phyloP scores from a whole-genome alignment of 176 grass and related monocot species.

The Eragrostis nindensis region DNA sequence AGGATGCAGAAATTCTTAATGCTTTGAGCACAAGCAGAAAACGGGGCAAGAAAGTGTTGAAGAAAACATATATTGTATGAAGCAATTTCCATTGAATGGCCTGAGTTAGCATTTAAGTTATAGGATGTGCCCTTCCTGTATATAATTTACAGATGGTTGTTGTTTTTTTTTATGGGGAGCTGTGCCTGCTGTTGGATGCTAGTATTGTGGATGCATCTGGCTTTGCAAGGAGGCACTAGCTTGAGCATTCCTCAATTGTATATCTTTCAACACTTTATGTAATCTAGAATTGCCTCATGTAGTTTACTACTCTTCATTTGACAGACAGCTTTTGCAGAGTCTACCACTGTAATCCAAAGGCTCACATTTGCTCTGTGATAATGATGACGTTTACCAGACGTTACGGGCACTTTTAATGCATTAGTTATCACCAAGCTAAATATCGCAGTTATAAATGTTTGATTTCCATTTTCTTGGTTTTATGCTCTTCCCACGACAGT shows the following conservation, averaged over 20 bases:
- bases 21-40: conserved; percentile 75
- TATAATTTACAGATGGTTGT: conserved; percentile 46
- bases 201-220: conserved; percentile 66
- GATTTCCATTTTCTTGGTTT: neutral
- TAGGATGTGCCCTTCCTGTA: conserved; percentile 48
- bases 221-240: conserved; percentile 40
- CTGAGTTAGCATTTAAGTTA: conserved; percentile 39
- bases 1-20: conserved; percentile 84
- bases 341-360: neutral
- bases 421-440: neutral
- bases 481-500: neutral
- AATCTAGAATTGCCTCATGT: conserved; percentile 30
- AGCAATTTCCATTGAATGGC: conserved; percentile 9
- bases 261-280: conserved; percentile 11
- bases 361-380: neutral
- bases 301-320: neutral
- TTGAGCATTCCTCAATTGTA: conserved; percentile 26
- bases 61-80: conserved; percentile 88
- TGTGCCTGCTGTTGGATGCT: conserved; percentile 44
- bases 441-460: neutral
- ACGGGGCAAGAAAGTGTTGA: conserved; percentile 73
- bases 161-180: conserved; percentile 36
- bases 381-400: neutral
- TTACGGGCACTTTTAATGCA: neutral
- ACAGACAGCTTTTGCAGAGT: neutral